Evolutionary conservation across 345 rosid species (phyloP).

Genomic region (Raphanus raphanistrum): DNA sequence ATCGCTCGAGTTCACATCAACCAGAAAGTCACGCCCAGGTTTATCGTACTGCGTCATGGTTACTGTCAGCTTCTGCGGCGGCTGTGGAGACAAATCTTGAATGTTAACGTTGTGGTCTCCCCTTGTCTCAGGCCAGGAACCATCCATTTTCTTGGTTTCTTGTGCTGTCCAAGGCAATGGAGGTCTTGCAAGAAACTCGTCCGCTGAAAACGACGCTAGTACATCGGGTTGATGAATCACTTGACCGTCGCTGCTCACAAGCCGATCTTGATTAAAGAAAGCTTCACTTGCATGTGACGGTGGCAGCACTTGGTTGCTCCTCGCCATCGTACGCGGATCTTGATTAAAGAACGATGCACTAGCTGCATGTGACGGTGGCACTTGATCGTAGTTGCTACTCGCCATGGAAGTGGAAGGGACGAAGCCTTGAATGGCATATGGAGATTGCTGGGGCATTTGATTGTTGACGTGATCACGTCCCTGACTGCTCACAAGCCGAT

Average conservation of each 20-base stretch:
- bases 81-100: background rate
- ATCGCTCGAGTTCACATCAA: conserved; percentile 58
- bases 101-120: background rate
- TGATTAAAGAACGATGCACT: background rate
- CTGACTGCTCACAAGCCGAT: background rate
- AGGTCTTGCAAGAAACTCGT: background rate
- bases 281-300: background rate
- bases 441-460: background rate
- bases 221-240: background rate
- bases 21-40: conserved; percentile 28
- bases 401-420: background rate
- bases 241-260: background rate
- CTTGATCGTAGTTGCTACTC: background rate
- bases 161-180: background rate
- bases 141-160: background rate
- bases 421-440: background rate
- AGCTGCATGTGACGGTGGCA: background rate
- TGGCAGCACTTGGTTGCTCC: background rate
- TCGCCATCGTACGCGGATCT: background rate
- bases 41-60: background rate
- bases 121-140: background rate
- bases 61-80: background rate
- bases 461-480: background rate
- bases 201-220: background rate
- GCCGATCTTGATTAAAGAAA: background rate